A percentile compares a stretch with the other conserved stretches of the same genome.
Conservation (phyloP, 2,329 filamentous ascomycete genomes). For the Aureobasidium musti region DNA sequence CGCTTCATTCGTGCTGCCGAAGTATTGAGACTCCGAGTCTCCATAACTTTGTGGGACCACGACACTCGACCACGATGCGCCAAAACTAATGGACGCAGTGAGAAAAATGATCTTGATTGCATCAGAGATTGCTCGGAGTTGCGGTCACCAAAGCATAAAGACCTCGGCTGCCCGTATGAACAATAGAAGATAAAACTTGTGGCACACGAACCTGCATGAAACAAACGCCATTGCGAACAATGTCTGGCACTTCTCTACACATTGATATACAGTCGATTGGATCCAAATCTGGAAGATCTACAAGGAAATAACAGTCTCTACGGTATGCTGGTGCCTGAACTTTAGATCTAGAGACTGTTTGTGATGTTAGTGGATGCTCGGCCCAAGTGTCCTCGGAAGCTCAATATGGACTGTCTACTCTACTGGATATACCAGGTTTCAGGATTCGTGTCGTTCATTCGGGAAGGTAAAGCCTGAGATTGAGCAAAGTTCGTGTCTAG, state of each 20-base stretch:
- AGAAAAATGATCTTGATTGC: not conserved
- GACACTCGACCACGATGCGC: not conserved
- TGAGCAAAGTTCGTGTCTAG: not conserved
- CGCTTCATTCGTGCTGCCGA: not conserved
- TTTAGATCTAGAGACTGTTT: not conserved
- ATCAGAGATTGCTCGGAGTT: not conserved
- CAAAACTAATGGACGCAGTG: not conserved
- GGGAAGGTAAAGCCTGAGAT: no score
- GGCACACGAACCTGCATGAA: not conserved
- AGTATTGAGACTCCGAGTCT: not conserved
- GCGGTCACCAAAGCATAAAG: not conserved
- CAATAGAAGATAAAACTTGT: not conserved
- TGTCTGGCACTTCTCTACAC: not conserved
- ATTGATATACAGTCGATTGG: not conserved
- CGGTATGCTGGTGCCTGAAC: not conserved
- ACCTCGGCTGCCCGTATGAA: not conserved
- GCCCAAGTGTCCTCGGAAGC: no score
- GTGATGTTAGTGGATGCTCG: no score
- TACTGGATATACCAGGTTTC: no score
- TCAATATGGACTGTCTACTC: no score
- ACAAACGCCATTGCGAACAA: not conserved
- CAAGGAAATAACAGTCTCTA: not conserved
- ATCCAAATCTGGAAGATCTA: no score
- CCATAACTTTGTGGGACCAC: not conserved
- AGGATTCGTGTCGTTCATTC: no score